A percentile compares a stretch with the other conserved stretches of the same genome.
Conservation (phyloP, 257 asterid genomes). For the Solanum raphanifolium region DNA sequence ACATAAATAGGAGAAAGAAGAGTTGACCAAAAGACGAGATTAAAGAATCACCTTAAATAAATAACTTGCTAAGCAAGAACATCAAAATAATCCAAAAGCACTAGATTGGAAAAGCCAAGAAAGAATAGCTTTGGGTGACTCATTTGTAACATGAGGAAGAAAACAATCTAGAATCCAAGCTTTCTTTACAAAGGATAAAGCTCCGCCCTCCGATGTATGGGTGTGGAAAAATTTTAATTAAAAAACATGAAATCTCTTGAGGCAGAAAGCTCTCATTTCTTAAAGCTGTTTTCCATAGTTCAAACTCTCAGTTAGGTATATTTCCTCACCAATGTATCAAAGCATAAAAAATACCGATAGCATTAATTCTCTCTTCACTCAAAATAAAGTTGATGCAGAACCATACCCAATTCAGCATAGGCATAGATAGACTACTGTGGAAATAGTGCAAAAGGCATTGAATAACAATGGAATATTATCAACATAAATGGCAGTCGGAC, state of each 20-base stretch:
- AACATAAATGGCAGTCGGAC: slow-evolving; percentile 24
- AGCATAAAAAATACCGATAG: not conserved
- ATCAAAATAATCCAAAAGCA: not conserved
- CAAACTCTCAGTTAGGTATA: not conserved
- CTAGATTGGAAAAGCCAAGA: not conserved
- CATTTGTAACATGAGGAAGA: not conserved
- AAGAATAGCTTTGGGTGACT: not conserved
- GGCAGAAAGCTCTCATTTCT: not conserved
- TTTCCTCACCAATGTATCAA: not conserved
- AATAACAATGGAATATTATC: slow-evolving; percentile 5
- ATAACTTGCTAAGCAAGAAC: not conserved
- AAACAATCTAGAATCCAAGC: not conserved
- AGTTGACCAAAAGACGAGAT: not conserved
- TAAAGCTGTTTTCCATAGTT: not conserved
- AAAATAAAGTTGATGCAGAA: not conserved
- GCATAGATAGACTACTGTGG: not conserved
- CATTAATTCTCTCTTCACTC: not conserved
- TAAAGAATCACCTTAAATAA: not conserved
- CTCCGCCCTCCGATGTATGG: not conserved
- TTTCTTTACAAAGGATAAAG: not conserved
- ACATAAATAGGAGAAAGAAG: not conserved
- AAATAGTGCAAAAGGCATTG: not conserved
- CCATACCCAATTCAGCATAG: not conserved
- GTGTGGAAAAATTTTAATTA: not conserved
- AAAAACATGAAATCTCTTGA: not conserved